Evolutionary conservation across 208 protist genomes (phyloP), one percentile per base, ranked within the genome.

Genomic region (Acanthamoeba royreba): DNA sequence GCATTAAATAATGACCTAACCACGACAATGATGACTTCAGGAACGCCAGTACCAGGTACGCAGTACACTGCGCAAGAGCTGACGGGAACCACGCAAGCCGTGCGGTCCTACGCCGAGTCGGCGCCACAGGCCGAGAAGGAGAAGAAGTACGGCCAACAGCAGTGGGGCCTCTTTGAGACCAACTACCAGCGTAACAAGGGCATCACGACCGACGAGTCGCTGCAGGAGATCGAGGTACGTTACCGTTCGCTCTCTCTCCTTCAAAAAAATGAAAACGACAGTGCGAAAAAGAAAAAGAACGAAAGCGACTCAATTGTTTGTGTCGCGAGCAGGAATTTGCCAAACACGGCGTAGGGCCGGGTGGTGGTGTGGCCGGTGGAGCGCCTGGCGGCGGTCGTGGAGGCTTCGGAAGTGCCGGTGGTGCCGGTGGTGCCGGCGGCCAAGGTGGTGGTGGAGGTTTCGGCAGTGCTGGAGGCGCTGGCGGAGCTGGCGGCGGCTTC

Each of bases 131-230:
- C 83, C 31, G 83, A 90, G 83, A 90, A 74, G 87, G 87, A 92
- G 11, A 92, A 92, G 63, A 92, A 92, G 63, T 92, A 92, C 63
- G 58, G 58, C 53, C 87, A 92, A 40, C 87, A 92, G 87, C 58
- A 92, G 63, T 92, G 87, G 87, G 45, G 63, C 58, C 87, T 92
- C 35, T 92, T 92, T 31, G 87, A 92, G 43, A 92, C 87, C 87
- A 92, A 92, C 58, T 92, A 92, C 63, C 87, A 92, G 43, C 53
- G 87, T 25, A 92, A 92, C 87, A 92, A 92, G 87, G 87, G 87
- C 53, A 92, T 92, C 87, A 92, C 58, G 43, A 69, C 61, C 28
- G 87, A 92, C 58, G 87, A 92, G 33, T 79, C 58, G 35, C 61
- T 92, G 0, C 69, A 92, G 28, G 87, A 92, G 63, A 92, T 92